Conservation (phyloP, 805 yeast genomes). For the Kuraishia piskuri region DNA sequence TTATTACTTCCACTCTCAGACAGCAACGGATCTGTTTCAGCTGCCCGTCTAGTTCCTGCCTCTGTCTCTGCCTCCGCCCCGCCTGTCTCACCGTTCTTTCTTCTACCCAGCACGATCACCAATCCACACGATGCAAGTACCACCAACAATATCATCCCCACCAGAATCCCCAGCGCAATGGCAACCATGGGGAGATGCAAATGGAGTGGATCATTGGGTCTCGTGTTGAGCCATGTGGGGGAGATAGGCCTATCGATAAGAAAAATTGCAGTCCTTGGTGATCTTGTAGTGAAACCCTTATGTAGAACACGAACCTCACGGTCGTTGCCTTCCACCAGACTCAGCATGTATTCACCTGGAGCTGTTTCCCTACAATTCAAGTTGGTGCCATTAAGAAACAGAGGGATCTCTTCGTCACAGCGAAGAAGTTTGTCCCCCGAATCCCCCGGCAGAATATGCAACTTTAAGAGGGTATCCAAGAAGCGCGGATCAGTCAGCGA, state of each 20-base stretch:
- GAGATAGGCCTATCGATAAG: slow-evolving; percentile 62
- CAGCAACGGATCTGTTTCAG: slow-evolving; percentile 9
- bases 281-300: slow-evolving; percentile 48
- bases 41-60: not conserved
- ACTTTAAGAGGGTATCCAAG: slow-evolving; percentile 45
- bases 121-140: slow-evolving; percentile 26
- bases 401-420: slow-evolving; percentile 38
- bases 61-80: no score
- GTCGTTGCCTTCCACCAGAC: slow-evolving; percentile 37
- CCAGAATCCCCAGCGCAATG: slow-evolving; percentile 53
- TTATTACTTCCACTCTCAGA: slow-evolving; percentile 16
- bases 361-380: slow-evolving; percentile 34
- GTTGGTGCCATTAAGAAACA: slow-evolving; percentile 35
- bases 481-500: slow-evolving; percentile 20
- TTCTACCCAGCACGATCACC: slow-evolving; percentile 22
- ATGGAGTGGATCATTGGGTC: slow-evolving; percentile 29
- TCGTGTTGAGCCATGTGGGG: slow-evolving; percentile 47
- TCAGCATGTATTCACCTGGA: slow-evolving; percentile 27
- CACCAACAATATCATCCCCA: slow-evolving; percentile 43
- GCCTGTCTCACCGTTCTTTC: slow-evolving; percentile 6
- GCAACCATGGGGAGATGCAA: slow-evolving; percentile 62
- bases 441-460: slow-evolving; percentile 62
- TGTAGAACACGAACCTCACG: slow-evolving; percentile 51
- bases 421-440: slow-evolving; percentile 35
- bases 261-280: slow-evolving; percentile 43